A percentile compares a stretch with the other conserved stretches of the same genome.
Conservation (phyloP, 1,284 basidiomycete genomes). For the Microbotryomycetes sp. region DNA sequence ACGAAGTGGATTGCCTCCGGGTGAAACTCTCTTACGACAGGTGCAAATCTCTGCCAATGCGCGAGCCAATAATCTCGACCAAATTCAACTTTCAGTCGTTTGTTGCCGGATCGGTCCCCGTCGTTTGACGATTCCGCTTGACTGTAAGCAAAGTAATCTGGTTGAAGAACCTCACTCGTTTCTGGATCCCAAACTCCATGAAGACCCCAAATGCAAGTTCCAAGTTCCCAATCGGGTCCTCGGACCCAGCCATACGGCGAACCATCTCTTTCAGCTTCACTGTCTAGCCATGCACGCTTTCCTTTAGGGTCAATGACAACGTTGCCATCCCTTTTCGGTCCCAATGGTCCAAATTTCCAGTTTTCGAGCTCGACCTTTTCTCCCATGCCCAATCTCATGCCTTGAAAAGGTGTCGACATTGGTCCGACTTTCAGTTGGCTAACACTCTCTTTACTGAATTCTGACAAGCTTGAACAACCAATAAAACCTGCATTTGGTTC, state of each 20-base stretch:
- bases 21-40: conserved; percentile 63
- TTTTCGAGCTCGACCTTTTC: conserved; percentile 73
- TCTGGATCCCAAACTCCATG: conserved; percentile 85
- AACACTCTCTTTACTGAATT: conserved; percentile 38
- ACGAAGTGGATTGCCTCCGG: conserved; percentile 83
- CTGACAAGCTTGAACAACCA: conserved; percentile 56
- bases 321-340: conserved; percentile 65
- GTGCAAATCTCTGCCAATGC: conserved; percentile 62
- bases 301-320: conserved; percentile 71
- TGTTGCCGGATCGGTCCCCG: neutral
- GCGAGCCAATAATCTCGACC: conserved; percentile 75
- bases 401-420: conserved; percentile 76
- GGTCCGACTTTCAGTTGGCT: conserved; percentile 61
- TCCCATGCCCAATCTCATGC: conserved; percentile 81
- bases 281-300: conserved; percentile 38
- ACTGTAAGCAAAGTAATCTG: conserved; percentile 66
- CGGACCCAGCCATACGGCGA: conserved; percentile 72
- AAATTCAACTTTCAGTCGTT: conserved; percentile 54
- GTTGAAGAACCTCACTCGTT: conserved; percentile 60
- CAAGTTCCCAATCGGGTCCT: conserved; percentile 68
- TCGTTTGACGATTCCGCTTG: conserved; percentile 36
- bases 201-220: conserved; percentile 79
- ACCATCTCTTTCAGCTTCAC: conserved; percentile 35
- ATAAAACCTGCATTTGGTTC: conserved; percentile 87
- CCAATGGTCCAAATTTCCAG: conserved; percentile 73